Conservation (phyloP, 345 rosid species). For the Citrus medica region DNA sequence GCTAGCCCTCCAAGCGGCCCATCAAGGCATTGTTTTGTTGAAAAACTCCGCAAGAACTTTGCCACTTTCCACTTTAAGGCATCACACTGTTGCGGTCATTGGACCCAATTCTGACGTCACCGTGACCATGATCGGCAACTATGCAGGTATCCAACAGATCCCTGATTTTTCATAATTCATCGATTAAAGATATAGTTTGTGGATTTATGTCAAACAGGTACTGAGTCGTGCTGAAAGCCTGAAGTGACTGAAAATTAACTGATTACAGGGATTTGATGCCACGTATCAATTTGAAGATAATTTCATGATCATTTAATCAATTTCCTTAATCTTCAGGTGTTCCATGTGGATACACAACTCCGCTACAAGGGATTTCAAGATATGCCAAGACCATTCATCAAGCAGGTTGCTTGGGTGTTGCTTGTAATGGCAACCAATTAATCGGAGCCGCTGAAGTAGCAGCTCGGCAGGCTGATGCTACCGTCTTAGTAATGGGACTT, state of each 20-base stretch:
- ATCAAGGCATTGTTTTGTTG: conserved; percentile 82
- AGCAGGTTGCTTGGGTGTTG: conserved; percentile 58
- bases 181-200: too few relatives aligned
- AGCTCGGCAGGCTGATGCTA: conserved; percentile 67
- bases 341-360: conserved; percentile 72
- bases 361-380: conserved; percentile 61
- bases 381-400: conserved; percentile 60
- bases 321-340: conserved; percentile 35
- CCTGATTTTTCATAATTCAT: too few relatives aligned
- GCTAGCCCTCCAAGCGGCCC: conserved; percentile 82
- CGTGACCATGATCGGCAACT: conserved; percentile 92
- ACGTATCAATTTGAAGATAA: not conserved
- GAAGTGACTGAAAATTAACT: too few relatives aligned
- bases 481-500: conserved; percentile 79
- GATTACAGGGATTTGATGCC: not conserved
- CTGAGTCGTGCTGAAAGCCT: too few relatives aligned
- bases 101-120: conserved; percentile 96
- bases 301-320: not conserved
- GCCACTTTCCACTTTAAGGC: conserved; percentile 54
- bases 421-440: conserved; percentile 42
- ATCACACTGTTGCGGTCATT: conserved; percentile 70
- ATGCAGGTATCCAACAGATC: conserved; percentile 53
- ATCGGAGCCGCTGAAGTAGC: conserved; percentile 55
- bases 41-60: conserved; percentile 46
- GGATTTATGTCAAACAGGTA: too few relatives aligned